phyloP scores from a whole-genome alignment of 2,329 filamentous ascomycete genomes.

The Dryadomyces quercivorus region DNA sequence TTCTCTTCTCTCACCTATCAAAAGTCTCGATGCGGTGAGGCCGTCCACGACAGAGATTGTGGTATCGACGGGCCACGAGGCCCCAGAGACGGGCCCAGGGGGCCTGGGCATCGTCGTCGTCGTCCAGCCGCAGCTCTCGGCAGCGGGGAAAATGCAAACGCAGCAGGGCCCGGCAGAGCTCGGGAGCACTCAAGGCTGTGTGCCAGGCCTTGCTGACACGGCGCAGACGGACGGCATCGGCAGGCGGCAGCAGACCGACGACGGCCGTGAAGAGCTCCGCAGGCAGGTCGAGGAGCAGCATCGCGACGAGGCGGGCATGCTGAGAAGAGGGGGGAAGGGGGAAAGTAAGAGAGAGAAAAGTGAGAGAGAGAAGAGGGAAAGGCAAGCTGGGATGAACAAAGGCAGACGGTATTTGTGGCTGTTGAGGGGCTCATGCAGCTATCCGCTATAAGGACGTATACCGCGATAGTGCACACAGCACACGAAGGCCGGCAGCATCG shows the following conservation, averaged over 20 bases:
- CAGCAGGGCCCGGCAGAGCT: constrained; percentile 34
- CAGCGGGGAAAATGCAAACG: constrained; percentile 38
- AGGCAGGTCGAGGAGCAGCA: background rate
- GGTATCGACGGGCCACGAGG: constrained; percentile 39
- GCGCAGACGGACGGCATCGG: constrained; percentile 37
- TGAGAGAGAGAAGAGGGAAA: no score
- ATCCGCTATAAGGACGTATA: no score
- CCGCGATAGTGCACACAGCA: no score
- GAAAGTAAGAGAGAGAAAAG: no score
- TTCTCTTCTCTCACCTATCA: constrained; percentile 1
- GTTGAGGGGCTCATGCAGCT: no score
- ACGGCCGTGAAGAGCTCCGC: constrained; percentile 44
- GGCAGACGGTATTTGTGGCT: no score
- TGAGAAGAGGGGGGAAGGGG: no score
- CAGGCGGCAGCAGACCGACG: constrained; percentile 32
- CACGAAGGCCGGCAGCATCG: no score
- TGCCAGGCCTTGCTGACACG: constrained; percentile 37
- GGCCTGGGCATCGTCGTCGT: background rate
- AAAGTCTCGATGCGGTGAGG: constrained; percentile 34
- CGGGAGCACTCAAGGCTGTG: constrained; percentile 34
- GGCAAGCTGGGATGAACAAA: no score
- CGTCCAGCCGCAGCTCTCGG: constrained; percentile 33
- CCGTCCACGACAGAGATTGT: constrained; percentile 34
- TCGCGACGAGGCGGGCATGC: no score
- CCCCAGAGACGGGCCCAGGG: constrained; percentile 34